Conservation (phyloP, 2,329 filamentous ascomycete species). For the Trichoderma breve region DNA sequence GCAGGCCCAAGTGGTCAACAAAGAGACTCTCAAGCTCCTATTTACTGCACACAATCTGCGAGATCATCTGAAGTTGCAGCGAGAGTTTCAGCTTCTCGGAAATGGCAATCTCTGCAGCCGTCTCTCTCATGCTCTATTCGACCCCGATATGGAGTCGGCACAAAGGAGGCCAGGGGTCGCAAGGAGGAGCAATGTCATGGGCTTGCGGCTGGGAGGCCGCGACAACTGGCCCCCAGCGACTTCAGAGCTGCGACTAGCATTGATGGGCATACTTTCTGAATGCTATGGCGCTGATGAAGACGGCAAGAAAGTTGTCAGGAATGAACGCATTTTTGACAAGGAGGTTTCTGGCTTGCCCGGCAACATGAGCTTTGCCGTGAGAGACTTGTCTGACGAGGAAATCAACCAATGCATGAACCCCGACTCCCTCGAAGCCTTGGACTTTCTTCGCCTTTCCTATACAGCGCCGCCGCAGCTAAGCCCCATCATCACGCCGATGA, state of each 20-base stretch:
- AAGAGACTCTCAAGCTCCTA: constrained; percentile 70
- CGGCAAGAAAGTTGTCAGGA: constrained; percentile 24
- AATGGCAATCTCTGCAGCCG: constrained; percentile 80
- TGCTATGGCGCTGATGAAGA: constrained; percentile 51
- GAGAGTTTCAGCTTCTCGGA: constrained; percentile 78
- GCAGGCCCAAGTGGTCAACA: constrained; percentile 75
- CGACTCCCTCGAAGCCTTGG: constrained; percentile 80
- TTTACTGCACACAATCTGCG: constrained; percentile 72
- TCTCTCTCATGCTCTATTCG: constrained; percentile 80
- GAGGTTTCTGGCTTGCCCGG: constrained; percentile 55
- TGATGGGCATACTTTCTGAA: constrained; percentile 82
- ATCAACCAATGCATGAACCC: constrained; percentile 82
- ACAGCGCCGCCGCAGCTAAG: constrained; percentile 69
- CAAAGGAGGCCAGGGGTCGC: constrained; percentile 70
- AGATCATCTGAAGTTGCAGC: constrained; percentile 71
- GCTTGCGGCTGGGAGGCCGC: constrained; percentile 75
- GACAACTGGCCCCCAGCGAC: constrained; percentile 90
- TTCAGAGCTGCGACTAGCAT: constrained; percentile 83
- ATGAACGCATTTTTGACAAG: constrained; percentile 30
- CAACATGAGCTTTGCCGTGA: constrained; percentile 77
- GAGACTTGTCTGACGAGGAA: constrained; percentile 74
- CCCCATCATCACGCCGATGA: constrained; percentile 67
- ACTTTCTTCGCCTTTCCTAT: constrained; percentile 87
- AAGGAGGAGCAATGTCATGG: constrained; percentile 69
- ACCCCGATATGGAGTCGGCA: constrained; percentile 75